phyloP scores from a whole-genome alignment of 768 basidiomycete genomes.

The Termitomyces bulborhizus region DNA sequence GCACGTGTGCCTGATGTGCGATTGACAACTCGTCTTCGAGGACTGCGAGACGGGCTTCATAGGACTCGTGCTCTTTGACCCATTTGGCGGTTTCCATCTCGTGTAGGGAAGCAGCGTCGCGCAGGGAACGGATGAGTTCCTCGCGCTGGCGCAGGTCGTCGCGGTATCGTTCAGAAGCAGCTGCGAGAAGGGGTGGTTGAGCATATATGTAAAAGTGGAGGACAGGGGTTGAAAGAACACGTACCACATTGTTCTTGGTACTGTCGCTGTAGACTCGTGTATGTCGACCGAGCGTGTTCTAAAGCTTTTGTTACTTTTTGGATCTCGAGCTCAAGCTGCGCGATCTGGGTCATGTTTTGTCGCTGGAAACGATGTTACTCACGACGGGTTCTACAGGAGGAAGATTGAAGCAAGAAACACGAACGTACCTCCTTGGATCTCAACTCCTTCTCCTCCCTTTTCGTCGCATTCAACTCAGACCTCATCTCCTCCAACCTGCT shows the following conservation, averaged over 20 bases:
- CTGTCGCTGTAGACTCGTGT: slow-evolving; percentile 75
- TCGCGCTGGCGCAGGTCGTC: slow-evolving; percentile 71
- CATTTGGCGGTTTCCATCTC: slow-evolving; percentile 64
- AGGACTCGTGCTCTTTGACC: slow-evolving; percentile 57
- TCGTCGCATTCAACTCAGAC: slow-evolving; percentile 70
- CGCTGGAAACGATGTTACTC: slow-evolving; percentile 34
- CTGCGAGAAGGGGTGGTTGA: slow-evolving; percentile 26
- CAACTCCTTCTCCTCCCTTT: slow-evolving; percentile 91
- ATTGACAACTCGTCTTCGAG: slow-evolving; percentile 69
- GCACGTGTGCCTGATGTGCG: slow-evolving; percentile 66
- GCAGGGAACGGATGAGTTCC: slow-evolving; percentile 58
- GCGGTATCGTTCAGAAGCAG: slow-evolving; percentile 74
- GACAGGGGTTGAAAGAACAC: slow-evolving; percentile 20
- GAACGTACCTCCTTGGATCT: slow-evolving; percentile 70
- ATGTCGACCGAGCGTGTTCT: slow-evolving; percentile 66
- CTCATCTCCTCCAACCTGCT: slow-evolving; percentile 68
- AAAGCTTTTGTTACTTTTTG: slow-evolving; percentile 67
- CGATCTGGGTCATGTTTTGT: slow-evolving; percentile 59
- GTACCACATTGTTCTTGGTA: slow-evolving; percentile 84
- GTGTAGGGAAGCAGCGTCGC: slow-evolving; percentile 54
- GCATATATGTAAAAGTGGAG: neutral
- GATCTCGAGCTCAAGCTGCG: slow-evolving; percentile 71
- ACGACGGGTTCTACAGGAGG: neutral
- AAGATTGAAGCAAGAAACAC: slow-evolving; percentile 8
- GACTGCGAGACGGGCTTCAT: slow-evolving; percentile 62